phyloP scores from a whole-genome alignment of 305 asterid species.

The Caryopteris hybrid region DNA sequence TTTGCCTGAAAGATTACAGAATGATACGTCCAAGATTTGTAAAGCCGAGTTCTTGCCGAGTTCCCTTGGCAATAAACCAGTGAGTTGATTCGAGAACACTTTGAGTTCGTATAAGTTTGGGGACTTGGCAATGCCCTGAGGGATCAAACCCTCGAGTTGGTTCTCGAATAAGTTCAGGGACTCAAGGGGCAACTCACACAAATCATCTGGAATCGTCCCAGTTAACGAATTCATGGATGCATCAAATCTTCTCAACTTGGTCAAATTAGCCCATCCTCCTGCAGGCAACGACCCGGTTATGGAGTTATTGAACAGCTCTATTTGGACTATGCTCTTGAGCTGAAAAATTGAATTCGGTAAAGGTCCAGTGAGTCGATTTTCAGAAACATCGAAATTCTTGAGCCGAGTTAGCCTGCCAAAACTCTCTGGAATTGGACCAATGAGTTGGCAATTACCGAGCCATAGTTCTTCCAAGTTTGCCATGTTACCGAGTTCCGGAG shows the following conservation, averaged over 20 bases:
- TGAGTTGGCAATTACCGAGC: conserved; percentile 42
- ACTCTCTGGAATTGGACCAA: conserved; percentile 56
- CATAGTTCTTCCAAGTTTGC: conserved; percentile 50
- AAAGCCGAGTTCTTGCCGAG: conserved; percentile 71
- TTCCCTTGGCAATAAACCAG: conserved; percentile 57
- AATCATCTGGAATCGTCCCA: conserved; percentile 62
- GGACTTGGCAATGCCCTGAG: conserved; percentile 59
- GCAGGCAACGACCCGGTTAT: conserved; percentile 49
- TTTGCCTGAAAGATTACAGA: conserved; percentile 43
- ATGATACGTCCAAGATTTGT: conserved; percentile 43
- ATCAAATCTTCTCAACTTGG: conserved; percentile 61
- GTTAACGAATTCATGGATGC: conserved; percentile 53
- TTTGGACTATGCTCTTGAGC: conserved; percentile 53
- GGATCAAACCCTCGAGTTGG: conserved; percentile 55
- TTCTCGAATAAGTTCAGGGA: conserved; percentile 63
- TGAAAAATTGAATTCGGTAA: conserved; percentile 40
- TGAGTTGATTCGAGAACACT: conserved; percentile 43
- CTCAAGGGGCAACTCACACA: conserved; percentile 66
- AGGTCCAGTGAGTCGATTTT: conserved; percentile 48
- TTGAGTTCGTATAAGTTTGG: conserved; percentile 55
- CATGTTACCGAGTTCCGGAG: conserved; percentile 69
- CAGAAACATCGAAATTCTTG: conserved; percentile 50
- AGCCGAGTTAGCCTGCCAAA: conserved; percentile 43
- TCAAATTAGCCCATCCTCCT: conserved; percentile 68
- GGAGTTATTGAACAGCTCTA: conserved; percentile 64